A percentile compares a stretch with the other conserved stretches of the same genome.
Conservation (phyloP, 306 rosid genomes). For the Sesbania bispinosa region DNA sequence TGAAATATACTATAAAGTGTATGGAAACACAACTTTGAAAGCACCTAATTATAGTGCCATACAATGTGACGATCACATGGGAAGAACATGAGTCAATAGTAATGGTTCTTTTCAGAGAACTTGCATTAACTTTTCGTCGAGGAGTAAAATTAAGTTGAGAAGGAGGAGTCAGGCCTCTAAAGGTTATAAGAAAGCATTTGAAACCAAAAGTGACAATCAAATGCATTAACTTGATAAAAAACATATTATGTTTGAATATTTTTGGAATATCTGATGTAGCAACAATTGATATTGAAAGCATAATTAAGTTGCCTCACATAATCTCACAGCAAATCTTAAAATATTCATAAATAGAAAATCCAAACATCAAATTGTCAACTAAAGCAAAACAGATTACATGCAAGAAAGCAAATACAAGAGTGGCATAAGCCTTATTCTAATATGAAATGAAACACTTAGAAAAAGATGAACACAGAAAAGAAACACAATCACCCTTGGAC, state of each 20-base stretch:
- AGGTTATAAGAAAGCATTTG: too few relatives aligned
- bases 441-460: background rate
- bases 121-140: too few relatives aligned
- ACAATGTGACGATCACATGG: too few relatives aligned
- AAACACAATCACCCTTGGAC: background rate
- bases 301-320: background rate
- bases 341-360: background rate
- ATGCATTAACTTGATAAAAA: too few relatives aligned
- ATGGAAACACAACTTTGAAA: too few relatives aligned
- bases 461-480: background rate
- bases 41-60: too few relatives aligned
- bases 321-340: background rate
- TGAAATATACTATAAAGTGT: too few relatives aligned
- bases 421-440: background rate
- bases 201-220: too few relatives aligned
- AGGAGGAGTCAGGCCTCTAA: too few relatives aligned
- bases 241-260: background rate
- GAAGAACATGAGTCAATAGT: too few relatives aligned
- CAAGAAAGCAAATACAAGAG: conserved; percentile 9
- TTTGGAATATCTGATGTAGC: background rate
- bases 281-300: background rate
- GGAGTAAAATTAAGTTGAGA: too few relatives aligned
- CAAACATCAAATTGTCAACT: background rate
- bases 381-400: background rate
- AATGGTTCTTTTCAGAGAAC: too few relatives aligned